Evolutionary conservation across 305 asterid genomes (phyloP).

Genomic region (Fraxinus floribunda): DNA sequence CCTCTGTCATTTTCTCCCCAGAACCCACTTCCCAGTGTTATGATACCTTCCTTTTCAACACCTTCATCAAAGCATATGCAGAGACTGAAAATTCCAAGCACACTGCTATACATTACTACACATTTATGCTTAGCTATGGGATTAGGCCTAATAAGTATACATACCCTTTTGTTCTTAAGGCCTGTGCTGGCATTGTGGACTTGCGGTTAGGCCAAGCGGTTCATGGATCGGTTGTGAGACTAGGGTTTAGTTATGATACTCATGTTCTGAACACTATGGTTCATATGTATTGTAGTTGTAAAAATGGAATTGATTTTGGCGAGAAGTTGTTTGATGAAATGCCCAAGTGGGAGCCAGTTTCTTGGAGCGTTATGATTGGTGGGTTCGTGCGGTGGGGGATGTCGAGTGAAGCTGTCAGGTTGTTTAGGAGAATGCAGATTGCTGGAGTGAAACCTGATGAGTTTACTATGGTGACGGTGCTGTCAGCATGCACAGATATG

Average conservation of each 20-base stretch:
- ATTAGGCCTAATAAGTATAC: constrained; percentile 66
- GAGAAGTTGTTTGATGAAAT: constrained; percentile 75
- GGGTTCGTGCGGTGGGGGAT: constrained; percentile 64
- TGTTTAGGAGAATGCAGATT: constrained; percentile 66
- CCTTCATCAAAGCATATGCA: constrained; percentile 63
- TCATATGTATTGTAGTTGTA: constrained; percentile 61
- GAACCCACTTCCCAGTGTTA: constrained; percentile 44
- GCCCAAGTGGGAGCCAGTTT: constrained; percentile 46
- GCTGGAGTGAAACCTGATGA: constrained; percentile 59
- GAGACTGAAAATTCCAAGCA: constrained; percentile 38
- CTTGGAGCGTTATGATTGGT: constrained; percentile 67
- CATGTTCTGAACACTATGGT: constrained; percentile 65
- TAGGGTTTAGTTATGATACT: constrained; percentile 53
- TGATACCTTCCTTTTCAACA: constrained; percentile 76
- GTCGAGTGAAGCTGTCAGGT: constrained; percentile 49
- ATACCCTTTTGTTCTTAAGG: constrained; percentile 76
- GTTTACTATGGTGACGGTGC: constrained; percentile 60
- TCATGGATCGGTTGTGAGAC: constrained; percentile 54
- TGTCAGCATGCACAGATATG: constrained; percentile 70
- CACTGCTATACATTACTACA: constrained; percentile 41
- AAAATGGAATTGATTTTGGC: constrained; percentile 48
- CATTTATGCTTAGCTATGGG: constrained; percentile 44
- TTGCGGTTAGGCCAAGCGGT: constrained; percentile 45
- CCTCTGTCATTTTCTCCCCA: constrained; percentile 53
- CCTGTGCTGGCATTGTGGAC: constrained; percentile 68